phyloP scores from a whole-genome alignment of 2,329 filamentous ascomycete genomes.

The Alternaria sp. region DNA sequence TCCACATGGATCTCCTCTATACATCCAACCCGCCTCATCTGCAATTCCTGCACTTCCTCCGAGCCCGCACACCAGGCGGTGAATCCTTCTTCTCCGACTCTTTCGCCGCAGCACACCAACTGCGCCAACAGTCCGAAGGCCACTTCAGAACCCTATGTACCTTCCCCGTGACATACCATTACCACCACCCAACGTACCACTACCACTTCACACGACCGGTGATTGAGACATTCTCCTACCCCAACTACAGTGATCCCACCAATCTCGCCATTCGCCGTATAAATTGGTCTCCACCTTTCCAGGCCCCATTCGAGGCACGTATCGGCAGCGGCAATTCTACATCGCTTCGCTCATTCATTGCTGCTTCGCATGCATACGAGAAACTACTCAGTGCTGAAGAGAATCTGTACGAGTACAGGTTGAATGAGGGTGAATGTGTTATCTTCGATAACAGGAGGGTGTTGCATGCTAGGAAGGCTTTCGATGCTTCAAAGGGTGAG shows the following conservation, averaged over 20 bases:
- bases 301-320: slow-evolving; percentile 62
- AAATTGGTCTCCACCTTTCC: slow-evolving; percentile 84
- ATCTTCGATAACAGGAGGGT: slow-evolving; percentile 91
- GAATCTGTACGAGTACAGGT: slow-evolving; percentile 73
- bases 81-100: slow-evolving; percentile 87
- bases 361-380: slow-evolving; percentile 66
- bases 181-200: slow-evolving; percentile 68
- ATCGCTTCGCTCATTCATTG: slow-evolving; percentile 42
- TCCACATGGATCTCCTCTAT: slow-evolving; percentile 96
- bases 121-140: slow-evolving; percentile 23
- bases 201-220: slow-evolving; percentile 70
- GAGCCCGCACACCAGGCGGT: slow-evolving; percentile 81
- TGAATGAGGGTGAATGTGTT: slow-evolving; percentile 85
- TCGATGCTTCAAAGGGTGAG: slow-evolving; percentile 72
- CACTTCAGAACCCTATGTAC: slow-evolving; percentile 55
- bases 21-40: slow-evolving; percentile 79
- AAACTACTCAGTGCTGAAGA: slow-evolving; percentile 64
- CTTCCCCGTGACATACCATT: slow-evolving; percentile 68
- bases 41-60: slow-evolving; percentile 88
- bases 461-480: slow-evolving; percentile 82
- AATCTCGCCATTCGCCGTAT: slow-evolving; percentile 54
- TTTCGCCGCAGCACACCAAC: slow-evolving; percentile 66
- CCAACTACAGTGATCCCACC: slow-evolving; percentile 39
- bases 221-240: slow-evolving; percentile 55
- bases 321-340: slow-evolving; percentile 42